Percentiles rank a stretch among this genome's conserved stretches.
phyloP scores from a whole-genome alignment of 495 filamentous ascomycete species.

The Tricharina praecox region DNA sequence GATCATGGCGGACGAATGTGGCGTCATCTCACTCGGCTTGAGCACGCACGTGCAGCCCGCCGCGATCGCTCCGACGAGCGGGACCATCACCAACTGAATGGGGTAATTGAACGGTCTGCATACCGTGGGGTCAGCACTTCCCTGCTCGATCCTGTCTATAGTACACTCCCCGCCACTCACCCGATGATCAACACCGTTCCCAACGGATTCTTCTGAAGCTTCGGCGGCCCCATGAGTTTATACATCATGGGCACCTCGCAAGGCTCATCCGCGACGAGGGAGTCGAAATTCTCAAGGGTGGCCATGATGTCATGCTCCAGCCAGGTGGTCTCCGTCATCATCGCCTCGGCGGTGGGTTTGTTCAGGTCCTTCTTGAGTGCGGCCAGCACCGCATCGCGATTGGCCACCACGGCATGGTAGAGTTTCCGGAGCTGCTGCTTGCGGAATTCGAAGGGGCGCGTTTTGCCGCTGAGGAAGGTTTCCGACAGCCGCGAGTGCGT shows the following conservation, averaged over 20 bases:
- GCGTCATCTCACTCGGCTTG: slow-evolving; percentile 73
- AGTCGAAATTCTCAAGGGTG: slow-evolving; percentile 53
- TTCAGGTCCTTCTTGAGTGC: slow-evolving; percentile 58
- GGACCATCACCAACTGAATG: slow-evolving; percentile 59
- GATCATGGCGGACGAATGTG: slow-evolving; percentile 56
- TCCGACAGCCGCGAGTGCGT: slow-evolving; percentile 10
- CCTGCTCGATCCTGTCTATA: too few species aligned
- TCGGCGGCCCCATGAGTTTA: slow-evolving; percentile 35
- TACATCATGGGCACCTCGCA: slow-evolving; percentile 15
- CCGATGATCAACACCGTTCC: slow-evolving; percentile 77
- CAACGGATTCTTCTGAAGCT: slow-evolving; percentile 75
- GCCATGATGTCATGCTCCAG: slow-evolving; percentile 44
- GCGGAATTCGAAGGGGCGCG: slow-evolving; percentile 63
- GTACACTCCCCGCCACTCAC: too few species aligned
- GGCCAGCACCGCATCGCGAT: slow-evolving; percentile 46
- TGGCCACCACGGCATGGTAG: slow-evolving; percentile 79
- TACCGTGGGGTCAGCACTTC: neutral
- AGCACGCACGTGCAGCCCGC: slow-evolving; percentile 77
- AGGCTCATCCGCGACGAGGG: slow-evolving; percentile 69
- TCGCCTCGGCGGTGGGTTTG: slow-evolving; percentile 44
- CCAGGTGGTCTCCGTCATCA: slow-evolving; percentile 19
- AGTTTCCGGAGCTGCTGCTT: slow-evolving; percentile 75
- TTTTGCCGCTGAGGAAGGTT: slow-evolving; percentile 39
- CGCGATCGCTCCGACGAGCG: slow-evolving; percentile 74
- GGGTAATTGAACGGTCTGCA: slow-evolving; percentile 76